Base-by-base conservation (phyloP, 108 stramenopile species). In the Nannochloropsis granulata region DNA sequence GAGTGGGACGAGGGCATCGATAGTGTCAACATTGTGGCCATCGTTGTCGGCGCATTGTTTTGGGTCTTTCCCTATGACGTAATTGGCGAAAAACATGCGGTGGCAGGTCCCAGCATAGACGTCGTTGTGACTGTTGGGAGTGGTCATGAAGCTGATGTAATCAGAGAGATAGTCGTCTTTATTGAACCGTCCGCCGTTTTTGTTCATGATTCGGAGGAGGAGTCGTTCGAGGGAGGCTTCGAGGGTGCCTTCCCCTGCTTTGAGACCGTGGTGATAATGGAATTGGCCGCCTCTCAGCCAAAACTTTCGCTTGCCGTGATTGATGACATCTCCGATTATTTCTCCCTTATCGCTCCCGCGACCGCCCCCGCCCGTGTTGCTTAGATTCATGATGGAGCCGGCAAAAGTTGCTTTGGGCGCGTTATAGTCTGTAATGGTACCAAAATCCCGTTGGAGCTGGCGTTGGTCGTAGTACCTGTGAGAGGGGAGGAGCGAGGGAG, bases 51-150 rank as follows among this genome's bases (percentile, higher is more conserved):
- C 93, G 83, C 95, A 96, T 79, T 95, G 88, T 78, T 89, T 83
- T 13, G 91, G 92, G 81, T 88, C 83, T 80, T 92, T 81, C 13
- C 88, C 83, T 81, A 89, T 88, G 7, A 93, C 84, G 45, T 91
- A 80, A 78, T 96, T 96, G 13, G 94, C 92, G 86, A 96, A 95
- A 92, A 95, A 96, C 94, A 96, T 95, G 21, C 95, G 92, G 86
- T 96, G 95, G 83, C 93, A 94, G 0, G 95, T 95, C 13, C 90
- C 91, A 3, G 94, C 94, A 84, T 96, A 96, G 2, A 94, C 93
- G 88, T 96, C 95, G 86, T 94, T 93, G 84, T 96, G 95, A 13
- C 90, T 90, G 43, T 90, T 93, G 26, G 93, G 90, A 21, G 92
- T 94, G 43, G 89, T 93, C 95, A 96, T 95, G 85, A 95, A 95